Base-by-base conservation (phyloP, 139 green algal species). In the Choricystis sp. region DNA sequence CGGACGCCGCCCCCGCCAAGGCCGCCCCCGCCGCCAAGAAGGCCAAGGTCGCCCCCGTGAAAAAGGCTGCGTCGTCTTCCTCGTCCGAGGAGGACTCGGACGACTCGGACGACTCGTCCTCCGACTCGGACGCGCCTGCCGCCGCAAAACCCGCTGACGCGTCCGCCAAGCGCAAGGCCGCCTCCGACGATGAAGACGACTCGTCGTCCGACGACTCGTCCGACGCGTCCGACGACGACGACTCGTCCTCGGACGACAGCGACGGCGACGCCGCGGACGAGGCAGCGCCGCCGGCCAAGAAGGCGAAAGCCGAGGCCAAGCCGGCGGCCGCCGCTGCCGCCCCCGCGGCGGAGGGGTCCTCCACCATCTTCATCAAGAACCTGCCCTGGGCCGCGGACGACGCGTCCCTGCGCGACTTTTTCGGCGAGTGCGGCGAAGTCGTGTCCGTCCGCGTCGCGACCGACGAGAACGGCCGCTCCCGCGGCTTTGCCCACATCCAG, bases 301-400 rank as follows among this genome's bases (percentile, higher is more conserved):
- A 85, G 67, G 64, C 69, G 27, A 81, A 79, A 65, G 67, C 31
- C 23, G 56, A 66, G 26, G 66, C 69, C 61, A 29, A 61, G 29
- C 4, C 48, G 20, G 58, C 62, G 0, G 67, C 71, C 5, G 75
- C 74, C 29, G 40, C 40, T 9, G 9, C 40, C 40, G 71, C 59
- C 21, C 66, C 63, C 19, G 70, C 65, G 20, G 65, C 26, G 26
- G 59, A 72, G 27, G 19, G 22, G 16, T 72, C 57, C 68, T 57
- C 24, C 30, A 87, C 77, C 26, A 68, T 90, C 27, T 90, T 90
- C 67, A 72, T 86, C 20, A 80, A 82, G 58, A 90, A 90, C 70
- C 68, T 90, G 59, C 68, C 83, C 49, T 90, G 74, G 73, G 40
- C 61, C 1, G 80, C 72, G 3, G 66, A 68, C 56, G 75, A 89